A percentile compares a stretch with the other conserved stretches of the same genome.
These are phyloP conservation scores for Dioscorea zingiberensis DNA, from an alignment of 106 monocot genomes.

Conservation along the genomic window DNA sequence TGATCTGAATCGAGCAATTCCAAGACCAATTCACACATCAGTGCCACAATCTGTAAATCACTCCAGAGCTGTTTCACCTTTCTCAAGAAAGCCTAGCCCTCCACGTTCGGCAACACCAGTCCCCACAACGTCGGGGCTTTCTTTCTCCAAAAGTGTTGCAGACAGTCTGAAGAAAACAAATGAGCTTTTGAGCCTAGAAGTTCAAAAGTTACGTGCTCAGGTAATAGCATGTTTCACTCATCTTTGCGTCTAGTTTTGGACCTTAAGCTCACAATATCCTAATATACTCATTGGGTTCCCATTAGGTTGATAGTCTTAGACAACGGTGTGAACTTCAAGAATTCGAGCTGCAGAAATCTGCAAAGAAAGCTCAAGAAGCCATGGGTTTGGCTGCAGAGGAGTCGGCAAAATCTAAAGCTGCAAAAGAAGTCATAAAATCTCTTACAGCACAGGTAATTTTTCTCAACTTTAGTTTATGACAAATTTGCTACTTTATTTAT, in stretches of 20 bases:
- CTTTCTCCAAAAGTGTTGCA: constrained; percentile 50
- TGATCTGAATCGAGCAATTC: constrained; percentile 31
- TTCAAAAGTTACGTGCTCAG: constrained; percentile 71
- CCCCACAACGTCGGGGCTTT: constrained; percentile 56
- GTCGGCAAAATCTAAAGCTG: too few relatives aligned
- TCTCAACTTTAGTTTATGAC: too few relatives aligned
- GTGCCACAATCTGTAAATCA: constrained; percentile 37
- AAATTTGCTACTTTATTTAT: too few relatives aligned
- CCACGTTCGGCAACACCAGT: constrained; percentile 59
- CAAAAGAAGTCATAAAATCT: too few relatives aligned
- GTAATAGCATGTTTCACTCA: constrained; percentile 12
- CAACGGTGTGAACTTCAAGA: constrained; percentile 77
- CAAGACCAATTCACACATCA: constrained; percentile 32
- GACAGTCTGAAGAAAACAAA: constrained; percentile 80
- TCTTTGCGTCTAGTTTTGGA: too few relatives aligned
- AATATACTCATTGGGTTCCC: too few relatives aligned
- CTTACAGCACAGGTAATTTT: too few relatives aligned
- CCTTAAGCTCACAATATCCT: too few relatives aligned
- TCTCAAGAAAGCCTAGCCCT: constrained; percentile 71
- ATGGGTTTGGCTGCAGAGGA: constrained; percentile 53
- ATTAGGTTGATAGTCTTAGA: too few relatives aligned
- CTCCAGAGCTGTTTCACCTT: constrained; percentile 79
- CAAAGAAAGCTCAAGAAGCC: constrained; percentile 58
- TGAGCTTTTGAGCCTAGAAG: constrained; percentile 73
- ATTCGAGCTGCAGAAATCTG: constrained; percentile 53